Evolutionary conservation across 768 basidiomycete species (phyloP).

Genomic region (Dendrothele bispora): DNA sequence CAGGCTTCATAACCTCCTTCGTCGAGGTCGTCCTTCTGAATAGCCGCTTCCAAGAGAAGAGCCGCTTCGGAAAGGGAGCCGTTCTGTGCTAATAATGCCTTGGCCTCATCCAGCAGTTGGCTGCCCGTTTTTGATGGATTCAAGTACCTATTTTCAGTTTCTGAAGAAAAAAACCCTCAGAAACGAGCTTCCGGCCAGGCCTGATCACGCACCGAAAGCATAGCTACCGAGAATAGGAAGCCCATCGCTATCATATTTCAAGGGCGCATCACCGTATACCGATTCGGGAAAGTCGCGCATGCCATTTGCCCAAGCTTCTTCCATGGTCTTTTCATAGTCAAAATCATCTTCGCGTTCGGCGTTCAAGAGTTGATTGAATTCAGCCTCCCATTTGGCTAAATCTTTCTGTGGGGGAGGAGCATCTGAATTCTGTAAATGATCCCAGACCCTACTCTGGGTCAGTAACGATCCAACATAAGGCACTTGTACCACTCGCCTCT

Average conservation of each 20-base stretch:
- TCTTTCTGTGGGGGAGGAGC: slow-evolving; percentile 60
- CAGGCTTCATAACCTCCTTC: slow-evolving; percentile 87
- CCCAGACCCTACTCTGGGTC: slow-evolving; percentile 66
- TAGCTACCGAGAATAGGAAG: slow-evolving; percentile 74
- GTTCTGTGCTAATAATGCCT: slow-evolving; percentile 72
- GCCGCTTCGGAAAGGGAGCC: slow-evolving; percentile 88
- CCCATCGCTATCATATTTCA: slow-evolving; percentile 70
- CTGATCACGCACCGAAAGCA: slow-evolving; percentile 62
- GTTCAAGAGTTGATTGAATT: slow-evolving; percentile 78
- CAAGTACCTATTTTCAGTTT: slow-evolving; percentile 70
- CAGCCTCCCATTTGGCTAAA: slow-evolving; percentile 78
- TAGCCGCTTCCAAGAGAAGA: slow-evolving; percentile 86
- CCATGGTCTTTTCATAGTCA: slow-evolving; percentile 63
- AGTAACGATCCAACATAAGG: background rate
- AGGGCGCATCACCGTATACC: slow-evolving; percentile 27
- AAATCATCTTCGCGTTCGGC: slow-evolving; percentile 60
- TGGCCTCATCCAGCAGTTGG: slow-evolving; percentile 70
- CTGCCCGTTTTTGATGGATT: slow-evolving; percentile 45
- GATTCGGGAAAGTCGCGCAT: slow-evolving; percentile 42
- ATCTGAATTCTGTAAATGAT: slow-evolving; percentile 57
- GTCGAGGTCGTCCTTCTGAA: slow-evolving; percentile 78
- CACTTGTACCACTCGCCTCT: slow-evolving; percentile 44
- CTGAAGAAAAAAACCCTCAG: slow-evolving; percentile 40
- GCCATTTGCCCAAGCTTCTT: slow-evolving; percentile 62
- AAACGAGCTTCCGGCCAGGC: background rate